Percentiles rank a stretch among this genome's conserved stretches.
Evolutionary conservation across 371 early-diverging fungal species (phyloP).

Genomic region (Rhizopus delemar): DNA sequence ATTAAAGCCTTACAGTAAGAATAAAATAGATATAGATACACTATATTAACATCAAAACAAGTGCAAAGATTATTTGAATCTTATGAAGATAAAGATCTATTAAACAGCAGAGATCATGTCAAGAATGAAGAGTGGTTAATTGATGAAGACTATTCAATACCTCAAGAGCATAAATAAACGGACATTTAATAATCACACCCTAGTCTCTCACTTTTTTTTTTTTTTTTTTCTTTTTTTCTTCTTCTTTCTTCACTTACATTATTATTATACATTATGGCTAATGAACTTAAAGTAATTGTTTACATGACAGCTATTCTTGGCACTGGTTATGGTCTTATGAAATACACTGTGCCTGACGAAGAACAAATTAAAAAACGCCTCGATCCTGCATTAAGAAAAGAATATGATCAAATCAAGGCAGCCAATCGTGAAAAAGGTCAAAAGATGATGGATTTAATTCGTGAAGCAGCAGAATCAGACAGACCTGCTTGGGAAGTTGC

Average conservation of each 20-base stretch:
- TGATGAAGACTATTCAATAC: conserved; percentile 17
- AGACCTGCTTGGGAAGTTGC: conserved; percentile 41
- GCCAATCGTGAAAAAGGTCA: conserved; percentile 29
- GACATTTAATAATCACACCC: conserved; percentile 9
- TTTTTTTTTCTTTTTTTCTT: neutral
- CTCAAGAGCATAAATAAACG: conserved; percentile 8
- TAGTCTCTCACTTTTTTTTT: conserved; percentile 2
- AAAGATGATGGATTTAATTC: conserved; percentile 41
- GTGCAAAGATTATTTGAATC: conserved; percentile 28
- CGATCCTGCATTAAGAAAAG: conserved; percentile 34
- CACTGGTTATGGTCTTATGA: conserved; percentile 49
- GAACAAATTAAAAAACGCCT: conserved; percentile 45
- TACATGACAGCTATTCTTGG: conserved; percentile 46
- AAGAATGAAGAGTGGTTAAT: conserved; percentile 29
- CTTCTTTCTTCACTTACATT: neutral
- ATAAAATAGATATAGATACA: too few relatives aligned
- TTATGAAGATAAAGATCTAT: conserved; percentile 13
- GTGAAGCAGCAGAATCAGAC: conserved; percentile 39
- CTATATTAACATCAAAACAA: neutral
- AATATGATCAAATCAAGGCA: conserved; percentile 31
- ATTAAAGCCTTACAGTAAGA: conserved; percentile 49
- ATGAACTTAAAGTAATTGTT: conserved; percentile 40
- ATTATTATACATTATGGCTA: conserved; percentile 27
- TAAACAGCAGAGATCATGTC: neutral
- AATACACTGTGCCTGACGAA: conserved; percentile 52